These are phyloP conservation scores for Orychophragmus violaceus DNA, from an alignment of 345 rosid genomes.

Conservation along the genomic window DNA sequence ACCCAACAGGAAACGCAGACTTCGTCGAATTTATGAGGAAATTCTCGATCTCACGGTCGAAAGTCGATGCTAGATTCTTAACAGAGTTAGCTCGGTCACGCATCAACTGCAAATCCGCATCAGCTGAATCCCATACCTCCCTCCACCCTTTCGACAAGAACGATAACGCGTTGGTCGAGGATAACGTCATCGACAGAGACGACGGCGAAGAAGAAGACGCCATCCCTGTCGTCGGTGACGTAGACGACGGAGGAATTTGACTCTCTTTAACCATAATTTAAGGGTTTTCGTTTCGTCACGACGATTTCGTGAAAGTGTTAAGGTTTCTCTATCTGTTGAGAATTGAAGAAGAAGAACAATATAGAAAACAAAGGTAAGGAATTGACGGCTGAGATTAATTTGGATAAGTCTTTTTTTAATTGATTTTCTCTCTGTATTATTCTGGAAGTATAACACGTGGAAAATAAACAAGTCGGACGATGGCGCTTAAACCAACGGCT, in stretches of 20 bases:
- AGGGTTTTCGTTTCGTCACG: constrained; percentile 25
- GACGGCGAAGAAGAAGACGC: not conserved
- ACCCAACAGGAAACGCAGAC: constrained; percentile 47
- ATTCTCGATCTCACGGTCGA: constrained; percentile 85
- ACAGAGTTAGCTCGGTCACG: constrained; percentile 78
- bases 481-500: not conserved
- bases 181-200: constrained; percentile 37
- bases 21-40: constrained; percentile 60
- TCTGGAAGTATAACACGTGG: constrained; percentile 41
- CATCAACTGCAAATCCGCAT: constrained; percentile 85
- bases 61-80: constrained; percentile 74
- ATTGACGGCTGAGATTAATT: constrained; percentile 39
- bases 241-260: constrained; percentile 32
- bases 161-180: constrained; percentile 62
- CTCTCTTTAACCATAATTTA: constrained; percentile 39
- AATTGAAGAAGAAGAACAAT: not conserved
- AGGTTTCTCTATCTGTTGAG: constrained; percentile 5
- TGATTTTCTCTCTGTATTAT: constrained; percentile 2
- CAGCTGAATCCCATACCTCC: constrained; percentile 89
- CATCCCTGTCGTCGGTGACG: constrained; percentile 5
- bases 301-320: constrained; percentile 16
- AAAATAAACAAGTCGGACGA: constrained; percentile 40
- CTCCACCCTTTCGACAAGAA: constrained; percentile 82
- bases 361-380: not conserved
- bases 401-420: not conserved